Conservation (phyloP, 208 protist species). For the Strigomonas culicis region DNA sequence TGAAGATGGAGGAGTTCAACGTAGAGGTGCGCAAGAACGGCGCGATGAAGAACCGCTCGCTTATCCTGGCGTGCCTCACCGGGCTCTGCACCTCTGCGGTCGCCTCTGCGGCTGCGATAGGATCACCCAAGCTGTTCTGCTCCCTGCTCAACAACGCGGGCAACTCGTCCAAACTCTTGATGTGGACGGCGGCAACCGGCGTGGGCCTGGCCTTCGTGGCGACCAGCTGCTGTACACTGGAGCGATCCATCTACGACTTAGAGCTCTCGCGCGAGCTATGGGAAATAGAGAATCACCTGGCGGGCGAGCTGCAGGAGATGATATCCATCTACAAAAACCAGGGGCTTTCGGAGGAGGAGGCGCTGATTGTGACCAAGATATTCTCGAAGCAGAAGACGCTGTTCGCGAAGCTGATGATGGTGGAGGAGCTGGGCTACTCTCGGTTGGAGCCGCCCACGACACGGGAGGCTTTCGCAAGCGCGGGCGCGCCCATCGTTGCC, state of each 20-base stretch:
- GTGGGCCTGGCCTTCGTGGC: slow-evolving; percentile 42
- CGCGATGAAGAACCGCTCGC: slow-evolving; percentile 70
- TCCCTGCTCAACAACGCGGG: background rate
- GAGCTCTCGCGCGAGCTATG: slow-evolving; percentile 91
- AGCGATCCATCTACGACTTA: slow-evolving; percentile 74
- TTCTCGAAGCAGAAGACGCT: slow-evolving; percentile 78
- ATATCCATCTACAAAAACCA: slow-evolving; percentile 90
- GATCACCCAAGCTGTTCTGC: background rate
- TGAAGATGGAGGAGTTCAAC: slow-evolving; percentile 80
- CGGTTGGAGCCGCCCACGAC: slow-evolving; percentile 68
- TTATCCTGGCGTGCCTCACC: slow-evolving; percentile 46
- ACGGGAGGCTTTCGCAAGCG: slow-evolving; percentile 55
- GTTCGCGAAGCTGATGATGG: slow-evolving; percentile 94
- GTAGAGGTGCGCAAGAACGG: slow-evolving; percentile 80
- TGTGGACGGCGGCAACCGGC: slow-evolving; percentile 34
- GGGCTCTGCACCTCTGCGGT: slow-evolving; percentile 57
- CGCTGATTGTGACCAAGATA: slow-evolving; percentile 75
- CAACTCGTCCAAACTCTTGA: slow-evolving; percentile 24
- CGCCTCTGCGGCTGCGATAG: slow-evolving; percentile 3
- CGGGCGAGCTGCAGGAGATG: slow-evolving; percentile 92
- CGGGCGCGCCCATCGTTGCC: slow-evolving; percentile 46
- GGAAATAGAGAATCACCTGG: slow-evolving; percentile 92
- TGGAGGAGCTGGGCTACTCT: slow-evolving; percentile 93
- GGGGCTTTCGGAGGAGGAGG: slow-evolving; percentile 86
- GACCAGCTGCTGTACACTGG: slow-evolving; percentile 45